Evolutionary conservation across 352 stramenopile species (phyloP).

Genomic region (Phytopythium mirpurense): DNA sequence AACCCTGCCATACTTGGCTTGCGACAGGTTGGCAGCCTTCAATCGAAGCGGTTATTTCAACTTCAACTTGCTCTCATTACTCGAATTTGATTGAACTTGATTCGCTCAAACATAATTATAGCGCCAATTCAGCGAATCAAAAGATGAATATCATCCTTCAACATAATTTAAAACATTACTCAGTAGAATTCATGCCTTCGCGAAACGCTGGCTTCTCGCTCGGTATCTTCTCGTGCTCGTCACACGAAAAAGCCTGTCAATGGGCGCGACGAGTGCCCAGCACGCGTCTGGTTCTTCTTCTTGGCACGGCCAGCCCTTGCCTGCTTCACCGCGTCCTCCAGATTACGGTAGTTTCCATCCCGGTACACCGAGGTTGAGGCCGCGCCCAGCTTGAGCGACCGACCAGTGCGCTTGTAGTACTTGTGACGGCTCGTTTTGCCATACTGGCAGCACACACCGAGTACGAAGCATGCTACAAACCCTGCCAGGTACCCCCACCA

Average conservation of each 20-base stretch:
- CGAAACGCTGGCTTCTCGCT: too few relatives aligned
- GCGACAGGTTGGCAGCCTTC: too few relatives aligned
- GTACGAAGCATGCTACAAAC: constrained; percentile 23
- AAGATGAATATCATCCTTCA: too few relatives aligned
- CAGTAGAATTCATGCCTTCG: too few relatives aligned
- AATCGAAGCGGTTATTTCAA: too few relatives aligned
- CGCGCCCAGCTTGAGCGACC: constrained; percentile 5
- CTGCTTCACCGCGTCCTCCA: constrained; percentile 2
- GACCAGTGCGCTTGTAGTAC: constrained; percentile 10
- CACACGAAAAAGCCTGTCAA: constrained; percentile 4
- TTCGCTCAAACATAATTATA: too few relatives aligned
- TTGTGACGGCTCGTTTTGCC: constrained; percentile 18
- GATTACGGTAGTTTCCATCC: constrained; percentile 4
- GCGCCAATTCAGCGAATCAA: too few relatives aligned
- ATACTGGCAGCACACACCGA: constrained; percentile 36
- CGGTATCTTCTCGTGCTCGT: too few relatives aligned
- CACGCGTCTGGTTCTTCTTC: not conserved
- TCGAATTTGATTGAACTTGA: too few relatives aligned
- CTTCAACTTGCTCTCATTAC: too few relatives aligned
- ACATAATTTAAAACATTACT: too few relatives aligned
- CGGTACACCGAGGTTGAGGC: not conserved
- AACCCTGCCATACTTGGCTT: too few relatives aligned
- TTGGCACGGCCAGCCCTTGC: not conserved
- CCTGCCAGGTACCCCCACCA: constrained; percentile 47
- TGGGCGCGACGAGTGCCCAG: not conserved